Conservation (phyloP, 371 early-diverging fungal species). For the Apophysomyces elegans region DNA sequence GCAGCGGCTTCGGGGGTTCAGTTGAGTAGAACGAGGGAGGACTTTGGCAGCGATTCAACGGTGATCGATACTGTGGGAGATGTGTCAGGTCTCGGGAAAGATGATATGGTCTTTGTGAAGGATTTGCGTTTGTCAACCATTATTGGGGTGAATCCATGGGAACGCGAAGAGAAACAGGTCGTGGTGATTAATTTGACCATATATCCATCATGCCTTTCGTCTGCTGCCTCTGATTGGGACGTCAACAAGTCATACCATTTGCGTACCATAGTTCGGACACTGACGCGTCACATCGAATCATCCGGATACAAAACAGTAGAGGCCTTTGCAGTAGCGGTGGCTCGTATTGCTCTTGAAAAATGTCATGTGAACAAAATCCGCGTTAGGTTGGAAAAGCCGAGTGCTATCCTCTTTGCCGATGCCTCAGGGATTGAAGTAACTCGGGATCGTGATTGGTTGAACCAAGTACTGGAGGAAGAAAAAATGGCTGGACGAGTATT, state of each 20-base stretch:
- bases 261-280: conserved; percentile 82
- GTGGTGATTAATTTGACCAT: conserved; percentile 82
- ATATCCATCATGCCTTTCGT: conserved; percentile 57
- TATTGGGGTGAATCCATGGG: conserved; percentile 96
- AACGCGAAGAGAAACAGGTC: conserved; percentile 92
- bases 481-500: conserved; percentile 29
- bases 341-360: conserved; percentile 72
- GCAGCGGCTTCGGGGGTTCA: conserved; percentile 90
- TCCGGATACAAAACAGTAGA: conserved; percentile 85
- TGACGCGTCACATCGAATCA: conserved; percentile 70
- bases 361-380: conserved; percentile 87
- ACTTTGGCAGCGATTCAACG: conserved; percentile 28
- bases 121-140: conserved; percentile 82
- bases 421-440: conserved; percentile 92
- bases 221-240: conserved; percentile 57
- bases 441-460: conserved; percentile 66
- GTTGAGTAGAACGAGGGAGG: conserved; percentile 71
- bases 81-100: conserved; percentile 42
- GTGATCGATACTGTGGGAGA: conserved; percentile 41
- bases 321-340: conserved; percentile 77
- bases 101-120: conserved; percentile 76
- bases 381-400: conserved; percentile 90
- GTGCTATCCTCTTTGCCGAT: conserved; percentile 90
- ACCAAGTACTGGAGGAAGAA: conserved; percentile 37
- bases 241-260: conserved; percentile 73